These are phyloP conservation scores for Nitzschia sp. DNA, from an alignment of 108 stramenopile genomes.

Conservation along the genomic window DNA sequence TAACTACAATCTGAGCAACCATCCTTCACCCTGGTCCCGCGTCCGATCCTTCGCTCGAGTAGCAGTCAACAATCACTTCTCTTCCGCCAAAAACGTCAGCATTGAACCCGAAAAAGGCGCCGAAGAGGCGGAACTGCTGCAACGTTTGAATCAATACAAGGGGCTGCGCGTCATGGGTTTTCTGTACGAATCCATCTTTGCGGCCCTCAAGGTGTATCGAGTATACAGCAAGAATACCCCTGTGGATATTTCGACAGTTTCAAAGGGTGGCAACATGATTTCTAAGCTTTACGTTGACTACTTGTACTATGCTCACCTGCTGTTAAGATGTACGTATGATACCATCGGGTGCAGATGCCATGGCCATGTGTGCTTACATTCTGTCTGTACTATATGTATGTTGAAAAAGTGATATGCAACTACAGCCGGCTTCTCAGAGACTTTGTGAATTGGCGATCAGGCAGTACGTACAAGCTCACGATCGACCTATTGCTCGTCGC, in stretches of 20 bases:
- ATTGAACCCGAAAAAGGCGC: constrained; percentile 33
- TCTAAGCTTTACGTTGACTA: constrained; percentile 27
- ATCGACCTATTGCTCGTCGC: constrained; percentile 45
- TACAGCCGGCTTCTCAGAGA: constrained; percentile 51
- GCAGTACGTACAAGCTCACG: constrained; percentile 45
- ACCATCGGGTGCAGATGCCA: no score
- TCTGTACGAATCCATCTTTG: constrained; percentile 10
- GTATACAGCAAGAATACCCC: constrained; percentile 42
- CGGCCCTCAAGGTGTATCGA: constrained; percentile 29
- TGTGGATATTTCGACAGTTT: constrained; percentile 21
- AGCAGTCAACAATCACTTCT: constrained; percentile 29
- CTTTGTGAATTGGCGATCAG: constrained; percentile 65
- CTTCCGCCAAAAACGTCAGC: constrained; percentile 7
- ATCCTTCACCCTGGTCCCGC: constrained; percentile 51
- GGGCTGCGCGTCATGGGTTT: constrained; percentile 35
- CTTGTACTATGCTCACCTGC: constrained; percentile 27
- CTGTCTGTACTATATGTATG: no score
- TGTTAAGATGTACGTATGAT: constrained; percentile 19
- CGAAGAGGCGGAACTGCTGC: constrained; percentile 33
- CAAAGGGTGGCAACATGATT: constrained; percentile 4
- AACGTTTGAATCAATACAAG: constrained; percentile 25
- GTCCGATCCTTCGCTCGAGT: constrained; percentile 46
- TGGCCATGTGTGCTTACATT: neutral
- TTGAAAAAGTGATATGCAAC: constrained; percentile 45
- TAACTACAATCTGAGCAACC: constrained; percentile 28